These are phyloP conservation scores for Teunomyces kruisii DNA, from an alignment of 805 yeast species.

Conservation along the genomic window DNA sequence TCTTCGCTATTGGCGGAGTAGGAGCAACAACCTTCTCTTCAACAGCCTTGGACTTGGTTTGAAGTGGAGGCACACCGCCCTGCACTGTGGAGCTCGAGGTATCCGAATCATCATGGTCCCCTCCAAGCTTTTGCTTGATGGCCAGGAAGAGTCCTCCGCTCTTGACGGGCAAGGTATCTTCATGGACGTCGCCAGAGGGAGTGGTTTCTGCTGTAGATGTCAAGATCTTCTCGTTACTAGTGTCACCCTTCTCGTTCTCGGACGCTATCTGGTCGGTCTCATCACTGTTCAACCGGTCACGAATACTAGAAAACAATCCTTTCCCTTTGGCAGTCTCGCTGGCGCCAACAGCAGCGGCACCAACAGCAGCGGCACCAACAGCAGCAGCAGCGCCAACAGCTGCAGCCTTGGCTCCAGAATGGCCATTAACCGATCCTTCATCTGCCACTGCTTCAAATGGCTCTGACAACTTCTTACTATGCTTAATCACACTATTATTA, in stretches of 20 bases:
- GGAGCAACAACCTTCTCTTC: background rate
- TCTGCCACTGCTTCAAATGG: conserved; percentile 10
- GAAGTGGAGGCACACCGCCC: background rate
- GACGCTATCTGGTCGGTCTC: conserved; percentile 7
- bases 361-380: conserved; percentile 6
- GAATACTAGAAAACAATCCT: conserved; percentile 36
- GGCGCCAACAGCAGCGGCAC: conserved; percentile 10
- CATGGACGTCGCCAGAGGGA: conserved; percentile 22
- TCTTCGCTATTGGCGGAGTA: conserved; percentile 8
- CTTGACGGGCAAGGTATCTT: conserved; percentile 10
- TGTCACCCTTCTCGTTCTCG: conserved; percentile 14
- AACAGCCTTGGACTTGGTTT: background rate
- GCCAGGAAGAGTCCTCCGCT: conserved; percentile 34
- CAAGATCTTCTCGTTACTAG: conserved; percentile 18
- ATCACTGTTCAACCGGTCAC: conserved; percentile 25
- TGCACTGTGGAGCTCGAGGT: background rate
- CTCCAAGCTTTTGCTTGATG: conserved; percentile 21
- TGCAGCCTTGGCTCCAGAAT: background rate
- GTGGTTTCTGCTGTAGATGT: conserved; percentile 33
- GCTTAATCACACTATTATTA: conserved; percentile 3
- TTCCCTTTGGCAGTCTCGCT: conserved; percentile 17
- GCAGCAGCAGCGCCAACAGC: conserved; percentile 8
- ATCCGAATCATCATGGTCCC: conserved; percentile 3
- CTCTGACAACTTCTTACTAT: conserved; percentile 3
- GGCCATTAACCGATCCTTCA: conserved; percentile 4